phyloP scores from a whole-genome alignment of 495 filamentous ascomycete species.

The Aspergillus heteromorphus region DNA sequence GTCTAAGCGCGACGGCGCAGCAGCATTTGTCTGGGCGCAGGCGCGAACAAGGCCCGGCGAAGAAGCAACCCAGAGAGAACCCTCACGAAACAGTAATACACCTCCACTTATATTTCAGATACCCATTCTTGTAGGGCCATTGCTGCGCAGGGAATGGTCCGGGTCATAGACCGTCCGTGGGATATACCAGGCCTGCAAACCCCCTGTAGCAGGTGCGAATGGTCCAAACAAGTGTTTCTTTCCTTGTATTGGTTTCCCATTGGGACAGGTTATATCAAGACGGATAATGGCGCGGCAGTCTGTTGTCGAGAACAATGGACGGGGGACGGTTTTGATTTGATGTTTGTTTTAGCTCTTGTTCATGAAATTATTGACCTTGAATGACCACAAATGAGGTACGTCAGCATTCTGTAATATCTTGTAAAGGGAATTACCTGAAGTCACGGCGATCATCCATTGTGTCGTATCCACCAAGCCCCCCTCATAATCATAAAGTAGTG shows the following conservation, averaged over 20 bases:
- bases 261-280: not conserved
- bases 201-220: not conserved
- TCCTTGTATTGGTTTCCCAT: conserved; percentile 1
- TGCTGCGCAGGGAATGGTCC: conserved; percentile 3
- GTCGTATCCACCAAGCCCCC: too few species aligned
- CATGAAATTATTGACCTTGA: not conserved
- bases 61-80: not conserved
- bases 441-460: too few species aligned
- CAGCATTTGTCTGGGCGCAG: not conserved
- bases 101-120: conserved; percentile 26
- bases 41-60: not conserved
- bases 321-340: not conserved
- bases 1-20: conserved; percentile 19
- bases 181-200: not conserved
- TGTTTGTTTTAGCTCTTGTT: not conserved
- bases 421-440: too few species aligned
- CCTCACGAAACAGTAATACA: not conserved
- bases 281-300: conserved; percentile 6
- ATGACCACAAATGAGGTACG: not conserved
- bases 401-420: not conserved
- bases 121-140: conserved; percentile 29
- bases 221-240: conserved; percentile 2
- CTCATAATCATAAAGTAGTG: too few species aligned
- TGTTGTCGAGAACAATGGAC: conserved; percentile 1
- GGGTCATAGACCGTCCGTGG: not conserved